Base-by-base conservation (phyloP, 1,284 basidiomycete genomes). In the Calocybe gambosa region DNA sequence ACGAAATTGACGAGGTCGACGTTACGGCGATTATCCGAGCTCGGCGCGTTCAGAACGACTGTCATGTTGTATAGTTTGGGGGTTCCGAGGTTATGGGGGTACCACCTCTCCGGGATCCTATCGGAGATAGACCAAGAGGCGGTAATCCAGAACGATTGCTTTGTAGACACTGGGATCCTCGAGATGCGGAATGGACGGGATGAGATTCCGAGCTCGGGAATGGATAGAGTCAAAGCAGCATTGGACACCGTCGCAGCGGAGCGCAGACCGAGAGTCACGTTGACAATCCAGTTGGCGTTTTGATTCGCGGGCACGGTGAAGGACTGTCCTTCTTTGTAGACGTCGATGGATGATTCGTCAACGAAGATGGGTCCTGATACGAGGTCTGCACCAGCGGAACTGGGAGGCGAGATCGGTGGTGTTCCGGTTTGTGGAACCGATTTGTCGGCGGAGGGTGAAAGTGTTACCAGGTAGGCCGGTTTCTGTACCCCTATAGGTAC, bases 401-500 rank as follows among this genome's bases (percentile, higher is more conserved):
- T 44, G n/a, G 21, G 23, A 38, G 62, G 58, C 7, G 59, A 55
- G 7, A 55, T 44, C 2, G 50, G 50, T 12, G 50, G 50, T n/a
- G 50, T 51, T 13, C 47, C 47, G 16, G 47, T 51, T 26, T 51
- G 50, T 16, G 42, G 37, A 23, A 34, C 34, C 9, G 50, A 46
- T 6, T 35, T 10, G 37, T 38, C 34, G 2, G 45, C 46, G 18
- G 45, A 55, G 15, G 55, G 49, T 0, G 66, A 61, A 12, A 77
- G 61, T 1, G 69, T 68, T 31, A 78, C 52, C 4, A 56, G 39
- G 31, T 54, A 56, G 4, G 54, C 54, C 8, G 74, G 77, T 50
- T 78, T 78, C 58, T 71, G 71, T 25, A 80, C 69, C 0, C 77
- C 77, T 40, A 65, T 68, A 0, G 78, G 78, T 4, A 78, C 70